Evolutionary conservation across 176 grass and related monocot species (phyloP), one percentile per base, ranked within the genome.

Genomic region (Aegilops bicornis): DNA sequence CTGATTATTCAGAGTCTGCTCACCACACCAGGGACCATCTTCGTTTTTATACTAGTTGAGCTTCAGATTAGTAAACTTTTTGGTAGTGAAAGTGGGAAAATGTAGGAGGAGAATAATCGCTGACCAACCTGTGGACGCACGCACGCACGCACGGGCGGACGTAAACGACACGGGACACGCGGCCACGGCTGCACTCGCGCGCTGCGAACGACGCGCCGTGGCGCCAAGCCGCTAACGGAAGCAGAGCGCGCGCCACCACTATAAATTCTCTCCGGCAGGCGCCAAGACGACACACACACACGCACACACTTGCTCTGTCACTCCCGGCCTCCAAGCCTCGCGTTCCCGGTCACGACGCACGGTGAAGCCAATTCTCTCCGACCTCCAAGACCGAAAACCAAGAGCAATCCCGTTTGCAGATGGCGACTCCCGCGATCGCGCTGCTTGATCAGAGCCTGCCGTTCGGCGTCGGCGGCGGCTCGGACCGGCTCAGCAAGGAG

Each of bases 401-500:
- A 63, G 4, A 14, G n/a, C 12, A 30, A 43, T 25, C 60, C n/a
- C 60, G 8, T 4, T 0, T 63, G 12, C 14, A 0, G 37, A 88
- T 88, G 85, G 81, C 85, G 47, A 24, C 85, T 45, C 16, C 89
- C 36, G 43, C 73, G 70, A 76, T 91, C 68, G 13, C 43, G 7
- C 25, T 60, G 25, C 66, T 74, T 29, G 89, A 84, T 37, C 89
- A 58, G 65, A 65, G 6, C 43, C 77, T 39, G 56, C 75, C 78
- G n/a, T 58, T 13, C n/a, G 37, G 27, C 15, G 17, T 33, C 5
- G 36, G 25, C 64, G 79, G 63, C 33, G 70, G 81, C 78, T 81
- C 84, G 30, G 83, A 86, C 79, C 76, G 89, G 47, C 92, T 93
- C 14, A 88, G 92, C 86, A 78, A 92, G 78, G 92, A 97, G 73